Evolutionary conservation across 208 protist genomes (phyloP).

Genomic region (Acanthamoeba royreba): DNA sequence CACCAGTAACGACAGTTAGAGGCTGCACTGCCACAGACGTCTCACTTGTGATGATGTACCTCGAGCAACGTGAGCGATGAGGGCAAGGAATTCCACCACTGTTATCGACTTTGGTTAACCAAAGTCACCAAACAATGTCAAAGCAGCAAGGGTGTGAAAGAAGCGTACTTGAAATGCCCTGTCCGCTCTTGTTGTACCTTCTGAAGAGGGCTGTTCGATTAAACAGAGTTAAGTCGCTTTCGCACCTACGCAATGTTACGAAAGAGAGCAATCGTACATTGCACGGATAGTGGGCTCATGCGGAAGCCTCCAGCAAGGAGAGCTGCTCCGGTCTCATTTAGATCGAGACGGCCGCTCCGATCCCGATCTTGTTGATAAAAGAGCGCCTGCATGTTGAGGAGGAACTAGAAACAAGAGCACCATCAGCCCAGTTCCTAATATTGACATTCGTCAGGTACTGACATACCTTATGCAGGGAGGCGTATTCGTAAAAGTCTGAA

Average conservation of each 20-base stretch:
- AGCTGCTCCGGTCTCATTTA: not conserved
- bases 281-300: not conserved
- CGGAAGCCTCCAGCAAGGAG: not conserved
- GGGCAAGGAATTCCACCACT: not conserved
- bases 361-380: not conserved
- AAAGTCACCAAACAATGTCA: not conserved
- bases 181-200: not conserved
- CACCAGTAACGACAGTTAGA: not conserved
- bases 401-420: not conserved
- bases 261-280: not conserved
- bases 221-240: not conserved
- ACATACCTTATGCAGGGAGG: not conserved
- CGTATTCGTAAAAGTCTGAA: constrained; percentile 15
- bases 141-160: not conserved
- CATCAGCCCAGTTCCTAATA: not conserved
- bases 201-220: not conserved
- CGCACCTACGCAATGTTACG: not conserved
- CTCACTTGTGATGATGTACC: not conserved
- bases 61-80: not conserved
- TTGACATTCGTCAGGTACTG: not conserved
- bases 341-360: not conserved
- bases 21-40: not conserved
- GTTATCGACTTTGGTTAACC: not conserved
- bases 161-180: not conserved
- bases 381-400: not conserved